Conservation (phyloP, 2,329 filamentous ascomycete species). For the Aureobasidium sp. region DNA sequence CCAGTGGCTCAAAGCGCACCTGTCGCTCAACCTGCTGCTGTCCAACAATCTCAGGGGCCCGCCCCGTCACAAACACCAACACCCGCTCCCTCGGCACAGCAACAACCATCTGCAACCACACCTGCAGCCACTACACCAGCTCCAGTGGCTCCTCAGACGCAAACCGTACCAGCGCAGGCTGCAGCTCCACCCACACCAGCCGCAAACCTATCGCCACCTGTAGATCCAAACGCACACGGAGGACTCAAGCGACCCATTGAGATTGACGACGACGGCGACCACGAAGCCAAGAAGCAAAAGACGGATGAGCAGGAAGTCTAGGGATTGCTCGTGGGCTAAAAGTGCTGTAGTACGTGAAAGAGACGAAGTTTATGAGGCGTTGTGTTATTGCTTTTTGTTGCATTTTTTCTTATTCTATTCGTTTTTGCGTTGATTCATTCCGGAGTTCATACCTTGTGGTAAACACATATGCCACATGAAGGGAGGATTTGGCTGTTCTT, state of each 20-base stretch:
- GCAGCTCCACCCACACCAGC: not conserved
- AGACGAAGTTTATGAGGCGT: constrained; percentile 11
- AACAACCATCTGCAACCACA: not conserved
- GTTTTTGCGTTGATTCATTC: not conserved
- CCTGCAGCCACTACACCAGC: not conserved
- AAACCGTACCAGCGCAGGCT: not conserved
- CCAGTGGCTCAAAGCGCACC: not conserved
- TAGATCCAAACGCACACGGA: constrained; percentile 3
- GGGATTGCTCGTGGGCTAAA: no score
- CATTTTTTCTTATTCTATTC: not conserved
- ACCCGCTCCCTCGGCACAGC: not conserved
- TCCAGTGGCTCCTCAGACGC: not conserved
- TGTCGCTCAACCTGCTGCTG: not conserved
- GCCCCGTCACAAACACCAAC: not conserved
- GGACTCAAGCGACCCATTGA: constrained; percentile 12
- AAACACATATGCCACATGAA: not conserved
- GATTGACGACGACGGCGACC: constrained; percentile 15
- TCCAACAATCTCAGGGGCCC: not conserved
- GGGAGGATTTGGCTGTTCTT: not conserved
- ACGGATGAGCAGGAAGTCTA: not conserved
- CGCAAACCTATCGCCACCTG: not conserved
- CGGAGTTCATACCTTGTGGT: not conserved
- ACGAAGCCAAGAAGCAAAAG: constrained; percentile 18
- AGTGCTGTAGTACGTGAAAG: not conserved
- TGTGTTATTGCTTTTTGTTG: not conserved